Percentiles rank a stretch among this genome's conserved stretches.
Conservation (phyloP, 768 basidiomycete species). For the Podaxis sp. region DNA sequence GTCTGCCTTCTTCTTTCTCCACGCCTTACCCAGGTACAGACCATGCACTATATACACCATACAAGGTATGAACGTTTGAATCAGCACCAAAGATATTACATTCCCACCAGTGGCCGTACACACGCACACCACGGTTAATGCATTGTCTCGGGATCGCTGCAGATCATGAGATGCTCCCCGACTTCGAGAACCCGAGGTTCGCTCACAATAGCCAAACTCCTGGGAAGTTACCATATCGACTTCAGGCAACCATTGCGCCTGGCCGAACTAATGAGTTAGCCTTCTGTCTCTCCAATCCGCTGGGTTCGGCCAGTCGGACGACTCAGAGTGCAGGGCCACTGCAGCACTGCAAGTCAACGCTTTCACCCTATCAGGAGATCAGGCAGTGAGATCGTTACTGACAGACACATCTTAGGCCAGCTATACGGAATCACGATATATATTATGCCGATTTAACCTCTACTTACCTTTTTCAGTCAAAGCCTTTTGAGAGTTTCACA, state of each 20-base stretch:
- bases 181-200: background rate
- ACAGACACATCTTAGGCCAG: background rate
- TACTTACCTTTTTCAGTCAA: background rate
- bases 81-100: background rate
- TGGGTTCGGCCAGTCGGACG: conserved; percentile 2
- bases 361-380: background rate
- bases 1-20: background rate
- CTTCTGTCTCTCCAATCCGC: background rate
- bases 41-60: background rate
- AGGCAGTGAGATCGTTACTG: background rate
- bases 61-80: background rate
- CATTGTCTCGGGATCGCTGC: background rate
- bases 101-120: background rate
- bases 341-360: background rate
- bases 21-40: conserved; percentile 2
- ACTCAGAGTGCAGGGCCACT: background rate
- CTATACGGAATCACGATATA: background rate
- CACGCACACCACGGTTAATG: background rate
- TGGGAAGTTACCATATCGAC: background rate
- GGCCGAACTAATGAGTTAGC: too few species aligned
- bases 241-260: background rate
- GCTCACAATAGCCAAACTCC: conserved; percentile 1
- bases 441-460: background rate
- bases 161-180: background rate
- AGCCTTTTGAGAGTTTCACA: too few species aligned